These are phyloP conservation scores for Erythrophleum fordii DNA, from an alignment of 306 rosid genomes.

Conservation along the genomic window DNA sequence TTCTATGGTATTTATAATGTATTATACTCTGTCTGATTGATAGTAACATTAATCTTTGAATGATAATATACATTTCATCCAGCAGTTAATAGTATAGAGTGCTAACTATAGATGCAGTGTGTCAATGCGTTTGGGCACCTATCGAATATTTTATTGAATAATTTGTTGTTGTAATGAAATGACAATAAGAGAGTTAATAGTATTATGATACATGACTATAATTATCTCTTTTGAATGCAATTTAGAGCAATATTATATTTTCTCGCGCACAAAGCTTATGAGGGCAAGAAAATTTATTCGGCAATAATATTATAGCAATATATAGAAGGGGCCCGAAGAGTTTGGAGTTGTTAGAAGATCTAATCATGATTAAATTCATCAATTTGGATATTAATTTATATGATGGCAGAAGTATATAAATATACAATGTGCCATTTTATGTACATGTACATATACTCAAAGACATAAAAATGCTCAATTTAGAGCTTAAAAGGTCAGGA, in stretches of 20 bases:
- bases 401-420: background rate
- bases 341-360: slow-evolving; percentile 23
- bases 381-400: background rate
- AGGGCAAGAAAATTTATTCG: background rate
- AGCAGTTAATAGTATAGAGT: no score
- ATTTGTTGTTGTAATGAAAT: no score
- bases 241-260: slow-evolving; percentile 1
- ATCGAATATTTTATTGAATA: no score
- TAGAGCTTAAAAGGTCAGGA: background rate
- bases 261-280: background rate
- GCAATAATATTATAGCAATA: no score
- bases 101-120: no score
- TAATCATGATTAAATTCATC: background rate
- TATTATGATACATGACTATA: no score
- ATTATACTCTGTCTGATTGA: no score
- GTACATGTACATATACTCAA: background rate
- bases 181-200: background rate
- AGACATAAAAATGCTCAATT: background rate
- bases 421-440: background rate
- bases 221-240: background rate
- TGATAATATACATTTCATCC: background rate
- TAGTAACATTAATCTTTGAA: background rate
- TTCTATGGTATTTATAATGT: background rate
- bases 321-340: background rate
- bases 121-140: no score